Base-by-base conservation (phyloP, 805 yeast genomes). In the Debaryomyces maramus region DNA sequence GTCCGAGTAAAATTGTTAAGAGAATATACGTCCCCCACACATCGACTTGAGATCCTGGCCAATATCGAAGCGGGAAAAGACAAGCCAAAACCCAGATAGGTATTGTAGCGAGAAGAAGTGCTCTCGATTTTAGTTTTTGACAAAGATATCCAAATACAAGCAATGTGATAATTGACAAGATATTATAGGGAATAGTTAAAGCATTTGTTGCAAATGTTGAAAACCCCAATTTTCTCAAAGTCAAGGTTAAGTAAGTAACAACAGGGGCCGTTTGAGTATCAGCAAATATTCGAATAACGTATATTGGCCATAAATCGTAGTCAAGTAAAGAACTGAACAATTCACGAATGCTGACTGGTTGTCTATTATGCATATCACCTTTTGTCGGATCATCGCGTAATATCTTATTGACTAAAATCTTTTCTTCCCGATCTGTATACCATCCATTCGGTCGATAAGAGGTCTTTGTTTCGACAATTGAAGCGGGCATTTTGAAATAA, bases 281-380 rank as follows among this genome's bases (percentile, higher is more conserved):
- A 10, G 48, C 47, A 30, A 36, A 17, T 11, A 78, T 40, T 8
- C 83, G 75, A 32, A 73, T 47, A 3, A 70, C 39, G 46, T 77
- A 78, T 24, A 79, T 55, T 20, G 85, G 85, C 75, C 81, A 69
- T 43, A 80, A 41, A 52, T 77, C 76, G 51, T 65, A 77, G 51
- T 81, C 85, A 1, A 48, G 31, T 9, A 78, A 36, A 3, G 78
- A 60, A 16, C 58, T 48, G 48, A 61, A 54, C 13, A 81, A 46
- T 55, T 63, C 67, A 33, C 54, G 64, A 4, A 62, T 46, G 2
- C 70, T 56, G 14, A 81, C 54, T 4, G 81, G 78, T 48, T 76
- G 75, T 52, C 83, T 66, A 52, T 81, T 80, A 52, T 80, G 69
- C 85, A 80, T 78, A 45, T 78, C 83, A 18, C 85, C 83, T 46